Conservation (phyloP, 306 rosid genomes). For the Quercus dentata region DNA sequence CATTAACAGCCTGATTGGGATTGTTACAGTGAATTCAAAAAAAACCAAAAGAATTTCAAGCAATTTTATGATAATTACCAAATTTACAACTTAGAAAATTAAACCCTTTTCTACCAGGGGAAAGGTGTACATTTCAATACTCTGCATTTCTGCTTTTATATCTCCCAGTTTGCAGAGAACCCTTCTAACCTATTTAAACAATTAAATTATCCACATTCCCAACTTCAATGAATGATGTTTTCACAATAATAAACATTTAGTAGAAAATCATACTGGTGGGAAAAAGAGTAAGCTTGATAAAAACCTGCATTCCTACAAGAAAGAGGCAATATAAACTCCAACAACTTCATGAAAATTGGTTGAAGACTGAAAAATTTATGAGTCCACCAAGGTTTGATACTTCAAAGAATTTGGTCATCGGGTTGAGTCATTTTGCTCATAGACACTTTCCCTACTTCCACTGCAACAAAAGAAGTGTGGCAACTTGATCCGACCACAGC, state of each 20-base stretch:
- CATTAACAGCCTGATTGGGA: too few species aligned
- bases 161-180: neutral
- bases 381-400: neutral
- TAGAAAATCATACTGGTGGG: too few species aligned
- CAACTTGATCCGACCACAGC: constrained; percentile 31
- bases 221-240: neutral
- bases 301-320: neutral
- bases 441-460: constrained; percentile 28
- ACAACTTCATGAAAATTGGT: neutral
- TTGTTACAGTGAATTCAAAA: neutral
- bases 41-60: neutral
- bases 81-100: neutral
- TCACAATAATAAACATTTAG: neutral
- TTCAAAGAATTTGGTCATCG: constrained; percentile 14
- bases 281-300: neutral
- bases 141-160: too few species aligned
- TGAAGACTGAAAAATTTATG: neutral
- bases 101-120: neutral
- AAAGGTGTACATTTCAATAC: too few species aligned
- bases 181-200: neutral
- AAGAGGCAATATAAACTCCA: neutral
- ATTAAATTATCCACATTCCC: neutral
- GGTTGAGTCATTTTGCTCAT: constrained; percentile 26
- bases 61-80: neutral
- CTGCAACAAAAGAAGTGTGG: constrained; percentile 64